Percentiles rank a stretch among this genome's conserved stretches.
Evolutionary conservation across 441 rosid genomes (phyloP).

Genomic region (Sinapis alba): DNA sequence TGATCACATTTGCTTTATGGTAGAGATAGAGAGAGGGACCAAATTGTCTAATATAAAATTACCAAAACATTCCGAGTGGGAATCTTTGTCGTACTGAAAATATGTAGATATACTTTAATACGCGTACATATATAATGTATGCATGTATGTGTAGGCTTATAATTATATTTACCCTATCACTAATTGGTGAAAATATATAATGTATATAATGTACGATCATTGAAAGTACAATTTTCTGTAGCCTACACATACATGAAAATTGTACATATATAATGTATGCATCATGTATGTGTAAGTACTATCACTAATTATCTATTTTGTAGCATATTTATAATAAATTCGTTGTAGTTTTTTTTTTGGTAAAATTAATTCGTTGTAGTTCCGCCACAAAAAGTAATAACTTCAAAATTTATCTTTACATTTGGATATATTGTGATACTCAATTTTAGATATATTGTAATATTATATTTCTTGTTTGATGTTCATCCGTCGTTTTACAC

Average conservation of each 20-base stretch:
- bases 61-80: constrained; percentile 46
- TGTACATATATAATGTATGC: no score
- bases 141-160: constrained; percentile 10
- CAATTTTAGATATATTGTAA: background rate
- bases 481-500: background rate
- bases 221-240: no score
- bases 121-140: constrained; percentile 24
- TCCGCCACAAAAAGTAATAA: background rate
- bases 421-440: background rate
- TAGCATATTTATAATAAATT: no score
- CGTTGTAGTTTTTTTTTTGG: no score
- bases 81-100: constrained; percentile 43
- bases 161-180: background rate
- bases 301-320: background rate
- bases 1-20: constrained; percentile 42
- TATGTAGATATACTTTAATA: constrained; percentile 23
- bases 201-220: no score
- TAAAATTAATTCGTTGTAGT: no score
- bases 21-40: constrained; percentile 20
- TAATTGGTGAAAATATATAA: no score
- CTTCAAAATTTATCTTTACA: background rate
- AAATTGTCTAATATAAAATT: constrained; percentile 29
- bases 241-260: no score
- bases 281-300: no score
- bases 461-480: background rate